Percentiles rank a stretch among this genome's conserved stretches.
These are phyloP conservation scores for Auxenochlorella pyrenoidosa DNA, from an alignment of 139 green algal genomes.

Conservation along the genomic window DNA sequence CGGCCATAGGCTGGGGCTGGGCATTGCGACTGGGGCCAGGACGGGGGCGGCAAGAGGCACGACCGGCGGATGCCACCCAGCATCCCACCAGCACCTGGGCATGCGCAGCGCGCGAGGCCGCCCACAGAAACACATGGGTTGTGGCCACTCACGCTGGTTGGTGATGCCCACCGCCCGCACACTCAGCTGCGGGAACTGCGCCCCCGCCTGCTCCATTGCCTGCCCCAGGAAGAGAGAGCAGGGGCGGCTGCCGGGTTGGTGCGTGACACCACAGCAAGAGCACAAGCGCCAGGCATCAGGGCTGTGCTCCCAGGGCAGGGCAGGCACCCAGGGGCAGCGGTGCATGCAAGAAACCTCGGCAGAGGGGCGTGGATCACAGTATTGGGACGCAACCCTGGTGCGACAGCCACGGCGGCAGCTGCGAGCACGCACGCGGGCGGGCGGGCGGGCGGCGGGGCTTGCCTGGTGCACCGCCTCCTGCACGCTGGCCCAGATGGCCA, in stretches of 20 bases:
- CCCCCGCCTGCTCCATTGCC: constrained; percentile 56
- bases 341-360: too few species aligned
- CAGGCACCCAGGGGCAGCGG: too few species aligned
- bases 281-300: too few species aligned
- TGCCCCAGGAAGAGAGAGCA: neutral
- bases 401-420: too few species aligned
- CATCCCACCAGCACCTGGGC: neutral
- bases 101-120: neutral
- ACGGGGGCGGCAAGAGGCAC: neutral
- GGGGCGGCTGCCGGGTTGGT: too few species aligned
- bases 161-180: constrained; percentile 87
- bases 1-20: neutral
- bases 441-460: neutral
- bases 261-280: too few species aligned
- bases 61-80: neutral
- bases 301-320: too few species aligned
- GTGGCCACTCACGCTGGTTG: constrained; percentile 88
- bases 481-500: constrained; percentile 80
- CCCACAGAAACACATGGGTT: neutral
- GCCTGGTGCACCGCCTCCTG: constrained; percentile 69
- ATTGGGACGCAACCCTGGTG: too few species aligned
- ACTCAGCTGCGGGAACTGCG: constrained; percentile 25
- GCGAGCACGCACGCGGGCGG: too few species aligned
- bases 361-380: too few species aligned
- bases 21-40: neutral